These are phyloP conservation scores for Daedaleopsis nitida DNA, from an alignment of 768 basidiomycete genomes.

Conservation along the genomic window DNA sequence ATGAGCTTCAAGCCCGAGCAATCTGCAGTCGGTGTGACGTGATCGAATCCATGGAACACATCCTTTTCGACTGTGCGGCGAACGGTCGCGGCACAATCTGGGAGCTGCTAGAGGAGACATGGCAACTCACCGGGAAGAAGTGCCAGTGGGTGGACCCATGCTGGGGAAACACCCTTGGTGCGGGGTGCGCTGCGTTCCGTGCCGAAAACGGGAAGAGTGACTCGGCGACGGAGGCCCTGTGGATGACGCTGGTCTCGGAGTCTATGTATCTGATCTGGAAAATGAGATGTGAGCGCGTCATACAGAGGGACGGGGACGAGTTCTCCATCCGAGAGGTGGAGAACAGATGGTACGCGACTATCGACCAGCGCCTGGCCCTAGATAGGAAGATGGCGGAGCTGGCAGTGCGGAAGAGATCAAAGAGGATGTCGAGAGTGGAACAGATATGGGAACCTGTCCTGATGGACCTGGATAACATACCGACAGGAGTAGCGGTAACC, in stretches of 20 bases:
- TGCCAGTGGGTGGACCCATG: too few relatives aligned
- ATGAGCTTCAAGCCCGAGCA: neutral
- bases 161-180: neutral
- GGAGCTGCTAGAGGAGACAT: neutral
- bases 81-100: neutral
- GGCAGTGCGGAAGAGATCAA: neutral
- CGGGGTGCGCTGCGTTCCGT: neutral
- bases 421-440: neutral
- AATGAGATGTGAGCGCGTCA: neutral
- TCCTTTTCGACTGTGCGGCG: neutral
- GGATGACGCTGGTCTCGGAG: neutral
- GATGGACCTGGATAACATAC: neutral
- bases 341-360: neutral
- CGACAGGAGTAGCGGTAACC: neutral
- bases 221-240: neutral
- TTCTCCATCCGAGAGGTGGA: neutral
- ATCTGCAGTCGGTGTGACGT: neutral
- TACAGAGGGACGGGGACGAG: neutral
- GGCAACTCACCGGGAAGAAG: too few relatives aligned
- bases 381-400: neutral
- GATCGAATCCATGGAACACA: too few relatives aligned
- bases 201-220: neutral
- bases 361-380: neutral
- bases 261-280: constrained; percentile 4
- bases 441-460: neutral